Evolutionary conservation across 805 yeast genomes (phyloP), one percentile per base, ranked within the genome.

Genomic region (Saturnispora sanitii): DNA sequence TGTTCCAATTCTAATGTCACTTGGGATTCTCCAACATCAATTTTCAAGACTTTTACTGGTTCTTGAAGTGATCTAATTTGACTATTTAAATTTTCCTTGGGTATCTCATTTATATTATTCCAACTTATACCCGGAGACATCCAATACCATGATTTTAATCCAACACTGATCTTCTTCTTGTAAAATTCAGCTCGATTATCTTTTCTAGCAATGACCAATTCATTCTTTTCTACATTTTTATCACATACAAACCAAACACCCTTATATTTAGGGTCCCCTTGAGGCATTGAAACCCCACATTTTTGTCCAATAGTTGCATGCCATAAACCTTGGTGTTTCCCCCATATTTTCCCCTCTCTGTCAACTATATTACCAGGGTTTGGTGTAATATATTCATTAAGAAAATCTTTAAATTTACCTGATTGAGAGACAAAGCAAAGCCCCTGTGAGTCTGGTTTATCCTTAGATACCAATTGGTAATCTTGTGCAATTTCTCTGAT

Each of bases 381-480:
- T 1, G 82, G 79, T 11, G 68, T 72, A 3, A 90, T 66, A 53
- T 81, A 92, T 48, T 87, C 90, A 43, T 70, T 67, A 22, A 90
- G 61, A 52, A 92, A 92, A 40, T 75, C 72, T 18, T 77, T 66
- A 56, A 88, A 86, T 41, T 75, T 73, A 6, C 75, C 75, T 16
- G 61, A 54, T 48, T 75, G 79, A 8, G 75, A 69, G 7, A 92
- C 96, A 66, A 92, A 92, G 56, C 98, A 92, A 8, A 92, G 67
- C 0, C 98, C 98, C 55, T 84, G 95, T 1, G 96, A 87, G 55
- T 92, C 98, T 0, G 86, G 92, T 52, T 87, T 87, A n/a, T 63
- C 55, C 1, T 88, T 86, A 1, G 82, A 77, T 1, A 75, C 71
- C 13, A 85, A 61, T 1, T 65, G 57, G 27, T 66, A 55, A 2